A percentile compares a stretch with the other conserved stretches of the same genome.
Evolutionary conservation across 2,329 filamentous ascomycete species (phyloP).

Genomic region (Trichophyton benhamiae): DNA sequence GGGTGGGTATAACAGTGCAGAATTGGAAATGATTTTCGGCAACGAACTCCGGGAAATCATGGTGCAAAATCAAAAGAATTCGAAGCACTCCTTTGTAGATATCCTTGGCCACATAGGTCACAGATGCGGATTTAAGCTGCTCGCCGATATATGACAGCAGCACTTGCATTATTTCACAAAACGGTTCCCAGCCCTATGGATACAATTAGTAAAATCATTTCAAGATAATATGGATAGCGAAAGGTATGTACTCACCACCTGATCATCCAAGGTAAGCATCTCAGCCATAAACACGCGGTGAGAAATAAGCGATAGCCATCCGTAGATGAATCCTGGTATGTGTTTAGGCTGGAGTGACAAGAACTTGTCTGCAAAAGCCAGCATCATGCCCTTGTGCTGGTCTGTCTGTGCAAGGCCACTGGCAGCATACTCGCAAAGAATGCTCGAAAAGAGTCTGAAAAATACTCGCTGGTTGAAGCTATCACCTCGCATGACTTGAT

Average conservation of each 20-base stretch:
- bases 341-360: slow-evolving; percentile 61
- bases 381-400: slow-evolving; percentile 55
- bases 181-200: slow-evolving; percentile 57
- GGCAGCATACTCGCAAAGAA: slow-evolving; percentile 61
- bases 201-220: slow-evolving; percentile 6
- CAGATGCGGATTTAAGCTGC: slow-evolving; percentile 60
- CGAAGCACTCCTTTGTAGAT: slow-evolving; percentile 76
- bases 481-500: slow-evolving; percentile 69
- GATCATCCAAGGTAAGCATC: slow-evolving; percentile 56
- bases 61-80: slow-evolving; percentile 71
- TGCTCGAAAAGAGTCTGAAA: slow-evolving; percentile 73
- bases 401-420: slow-evolving; percentile 48
- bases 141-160: slow-evolving; percentile 65
- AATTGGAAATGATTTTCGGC: slow-evolving; percentile 75
- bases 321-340: slow-evolving; percentile 72
- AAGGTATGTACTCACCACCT: slow-evolving; percentile 27
- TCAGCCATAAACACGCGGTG: slow-evolving; percentile 75
- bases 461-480: slow-evolving; percentile 80
- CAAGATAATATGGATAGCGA: slow-evolving; percentile 1
- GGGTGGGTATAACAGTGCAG: slow-evolving; percentile 65
- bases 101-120: slow-evolving; percentile 60
- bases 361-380: slow-evolving; percentile 60
- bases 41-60: slow-evolving; percentile 90
- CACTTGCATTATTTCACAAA: slow-evolving; percentile 59
- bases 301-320: slow-evolving; percentile 69